Evolutionary conservation across 768 basidiomycete genomes (phyloP).

Genomic region (Solioccasus polychromus): DNA sequence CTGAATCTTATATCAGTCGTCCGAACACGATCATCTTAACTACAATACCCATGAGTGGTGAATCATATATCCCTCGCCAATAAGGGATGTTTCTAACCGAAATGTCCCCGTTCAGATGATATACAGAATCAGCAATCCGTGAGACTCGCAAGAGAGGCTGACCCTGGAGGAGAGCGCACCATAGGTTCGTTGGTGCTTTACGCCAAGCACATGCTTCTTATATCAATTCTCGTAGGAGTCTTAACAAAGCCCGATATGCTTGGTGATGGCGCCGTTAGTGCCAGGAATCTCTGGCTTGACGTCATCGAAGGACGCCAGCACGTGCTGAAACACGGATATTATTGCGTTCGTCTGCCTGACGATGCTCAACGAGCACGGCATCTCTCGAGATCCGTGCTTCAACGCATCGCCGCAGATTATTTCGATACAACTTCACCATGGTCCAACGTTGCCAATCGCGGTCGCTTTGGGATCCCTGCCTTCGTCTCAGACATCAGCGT

Average conservation of each 20-base stretch:
- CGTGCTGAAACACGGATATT: slow-evolving; percentile 55
- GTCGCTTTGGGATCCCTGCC: slow-evolving; percentile 52
- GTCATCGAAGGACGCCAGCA: slow-evolving; percentile 49
- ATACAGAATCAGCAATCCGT: slow-evolving; percentile 63
- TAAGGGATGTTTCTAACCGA: background rate
- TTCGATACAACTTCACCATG: slow-evolving; percentile 54
- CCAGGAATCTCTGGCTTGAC: slow-evolving; percentile 45
- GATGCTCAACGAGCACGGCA: slow-evolving; percentile 47
- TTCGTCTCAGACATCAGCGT: slow-evolving; percentile 53
- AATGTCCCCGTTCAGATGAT: slow-evolving; percentile 46
- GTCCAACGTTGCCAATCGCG: slow-evolving; percentile 42
- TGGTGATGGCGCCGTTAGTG: slow-evolving; percentile 38
- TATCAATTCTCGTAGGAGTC: slow-evolving; percentile 42
- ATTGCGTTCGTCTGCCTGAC: slow-evolving; percentile 62
- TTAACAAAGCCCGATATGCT: slow-evolving; percentile 70
- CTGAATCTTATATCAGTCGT: slow-evolving; percentile 43
- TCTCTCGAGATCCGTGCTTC: slow-evolving; percentile 36
- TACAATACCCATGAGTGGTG: slow-evolving; percentile 64
- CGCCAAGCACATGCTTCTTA: background rate
- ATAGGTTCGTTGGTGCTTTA: slow-evolving; percentile 44
- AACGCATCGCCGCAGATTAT: slow-evolving; percentile 39
- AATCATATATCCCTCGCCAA: background rate
- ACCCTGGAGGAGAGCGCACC: slow-evolving; percentile 54
- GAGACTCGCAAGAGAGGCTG: slow-evolving; percentile 48
- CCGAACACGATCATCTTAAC: slow-evolving; percentile 61